These are phyloP conservation scores for Chiua sp. DNA, from an alignment of 1,284 basidiomycete species.

Conservation along the genomic window DNA sequence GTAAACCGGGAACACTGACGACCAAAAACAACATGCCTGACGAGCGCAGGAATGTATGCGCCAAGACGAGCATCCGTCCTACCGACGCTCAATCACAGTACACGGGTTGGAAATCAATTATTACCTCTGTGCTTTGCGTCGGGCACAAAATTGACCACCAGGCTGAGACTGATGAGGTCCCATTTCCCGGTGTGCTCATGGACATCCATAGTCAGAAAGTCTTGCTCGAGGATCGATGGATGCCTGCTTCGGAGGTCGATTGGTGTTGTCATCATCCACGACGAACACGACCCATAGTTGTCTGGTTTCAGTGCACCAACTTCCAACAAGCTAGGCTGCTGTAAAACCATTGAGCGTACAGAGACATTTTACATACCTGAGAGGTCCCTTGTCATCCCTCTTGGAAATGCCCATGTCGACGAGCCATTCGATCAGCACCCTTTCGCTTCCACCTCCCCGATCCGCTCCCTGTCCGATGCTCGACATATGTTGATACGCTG, in stretches of 20 bases:
- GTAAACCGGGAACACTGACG: constrained; percentile 46
- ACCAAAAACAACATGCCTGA: constrained; percentile 75
- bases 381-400: constrained; percentile 31
- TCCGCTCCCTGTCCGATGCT: constrained; percentile 78
- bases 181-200: constrained; percentile 58
- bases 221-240: constrained; percentile 78
- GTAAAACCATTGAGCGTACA: not conserved
- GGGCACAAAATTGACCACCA: constrained; percentile 91
- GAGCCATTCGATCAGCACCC: constrained; percentile 77
- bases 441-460: constrained; percentile 86
- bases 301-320: constrained; percentile 86
- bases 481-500: constrained; percentile 83
- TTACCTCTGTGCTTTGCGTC: constrained; percentile 75
- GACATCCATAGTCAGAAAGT: constrained; percentile 72
- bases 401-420: constrained; percentile 53
- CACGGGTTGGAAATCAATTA: constrained; percentile 20
- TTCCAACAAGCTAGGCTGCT: constrained; percentile 71
- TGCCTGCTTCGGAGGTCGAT: constrained; percentile 87
- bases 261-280: constrained; percentile 76
- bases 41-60: constrained; percentile 62
- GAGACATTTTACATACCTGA: constrained; percentile 43
- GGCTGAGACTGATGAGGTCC: constrained; percentile 82
- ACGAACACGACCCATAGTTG: constrained; percentile 69
- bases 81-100: not conserved
- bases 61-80: constrained; percentile 80